A percentile compares a stretch with the other conserved stretches of the same genome.
Evolutionary conservation across 176 grass and related monocot genomes (phyloP).

Genomic region (Phoenix dactylifera): DNA sequence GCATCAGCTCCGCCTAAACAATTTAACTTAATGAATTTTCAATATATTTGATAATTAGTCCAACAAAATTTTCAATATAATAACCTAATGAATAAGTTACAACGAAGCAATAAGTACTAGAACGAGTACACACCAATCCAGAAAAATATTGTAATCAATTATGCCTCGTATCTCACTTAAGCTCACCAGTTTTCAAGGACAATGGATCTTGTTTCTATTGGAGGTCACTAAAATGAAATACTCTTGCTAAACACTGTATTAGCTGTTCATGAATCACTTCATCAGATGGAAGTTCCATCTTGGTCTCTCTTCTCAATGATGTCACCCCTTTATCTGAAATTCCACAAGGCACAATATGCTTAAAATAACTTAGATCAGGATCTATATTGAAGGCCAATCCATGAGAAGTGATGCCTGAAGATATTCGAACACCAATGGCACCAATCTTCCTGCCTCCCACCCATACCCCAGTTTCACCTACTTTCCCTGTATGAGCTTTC

Average conservation of each 20-base stretch:
- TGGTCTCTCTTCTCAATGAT: constrained; percentile 51
- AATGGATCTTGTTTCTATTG: neutral
- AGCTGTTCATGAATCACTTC: constrained; percentile 78
- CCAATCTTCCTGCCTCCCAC: constrained; percentile 85
- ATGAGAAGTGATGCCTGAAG: constrained; percentile 65
- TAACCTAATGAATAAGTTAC: too few relatives aligned
- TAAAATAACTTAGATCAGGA: constrained; percentile 53
- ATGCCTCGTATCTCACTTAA: neutral
- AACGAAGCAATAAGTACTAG: too few relatives aligned
- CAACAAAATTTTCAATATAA: too few relatives aligned
- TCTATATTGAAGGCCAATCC: constrained; percentile 77
- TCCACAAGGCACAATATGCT: constrained; percentile 79
- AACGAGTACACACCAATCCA: too few relatives aligned
- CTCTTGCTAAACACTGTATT: constrained; percentile 42
- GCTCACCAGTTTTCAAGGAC: neutral
- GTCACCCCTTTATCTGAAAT: constrained; percentile 67
- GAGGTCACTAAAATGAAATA: constrained; percentile 26
- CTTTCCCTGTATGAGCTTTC: constrained; percentile 33
- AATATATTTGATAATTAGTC: too few relatives aligned
- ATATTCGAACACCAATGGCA: constrained; percentile 92
- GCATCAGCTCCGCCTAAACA: too few relatives aligned
- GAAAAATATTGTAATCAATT: too few relatives aligned
- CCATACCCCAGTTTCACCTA: constrained; percentile 79
- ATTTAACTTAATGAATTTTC: too few relatives aligned
- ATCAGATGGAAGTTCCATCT: constrained; percentile 43